Conservation (phyloP, 2,329 filamentous ascomycete species). For the Zasmidium citrigriseum region DNA sequence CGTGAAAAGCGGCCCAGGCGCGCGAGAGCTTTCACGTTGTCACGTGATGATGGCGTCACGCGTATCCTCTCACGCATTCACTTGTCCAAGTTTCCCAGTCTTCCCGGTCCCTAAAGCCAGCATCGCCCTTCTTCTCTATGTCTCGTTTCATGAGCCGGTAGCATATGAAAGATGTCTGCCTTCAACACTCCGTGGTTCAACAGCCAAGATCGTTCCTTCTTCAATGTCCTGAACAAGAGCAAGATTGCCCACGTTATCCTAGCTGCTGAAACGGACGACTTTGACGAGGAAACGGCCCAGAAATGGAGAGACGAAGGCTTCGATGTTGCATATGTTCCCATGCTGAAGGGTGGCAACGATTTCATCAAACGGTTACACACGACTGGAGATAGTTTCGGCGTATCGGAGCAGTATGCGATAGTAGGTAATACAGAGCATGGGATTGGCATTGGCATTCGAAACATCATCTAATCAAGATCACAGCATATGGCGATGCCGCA, state of each 20-base stretch:
- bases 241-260: slow-evolving; percentile 51
- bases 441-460: background rate
- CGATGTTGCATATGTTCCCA: slow-evolving; percentile 57
- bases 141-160: background rate
- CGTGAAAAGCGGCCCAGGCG: too few relatives aligned
- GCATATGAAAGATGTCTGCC: slow-evolving; percentile 22
- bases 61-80: background rate
- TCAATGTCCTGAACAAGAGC: slow-evolving; percentile 40
- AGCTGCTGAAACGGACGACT: slow-evolving; percentile 55
- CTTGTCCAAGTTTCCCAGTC: background rate
- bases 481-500: slow-evolving; percentile 66
- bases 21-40: too few relatives aligned
- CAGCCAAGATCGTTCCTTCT: slow-evolving; percentile 33
- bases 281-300: slow-evolving; percentile 55
- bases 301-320: slow-evolving; percentile 65
- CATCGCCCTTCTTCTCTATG: background rate
- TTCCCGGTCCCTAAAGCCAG: background rate
- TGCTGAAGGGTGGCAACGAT: slow-evolving; percentile 50
- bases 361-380: slow-evolving; percentile 51
- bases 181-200: slow-evolving; percentile 38
- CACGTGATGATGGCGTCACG: background rate
- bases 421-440: slow-evolving; percentile 49
- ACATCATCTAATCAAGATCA: slow-evolving; percentile 5
- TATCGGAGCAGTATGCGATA: slow-evolving; percentile 62
- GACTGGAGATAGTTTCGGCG: slow-evolving; percentile 57